These are phyloP conservation scores for Gypsophila paniculata DNA, from an alignment of 179 eudicot genomes.

Conservation along the genomic window DNA sequence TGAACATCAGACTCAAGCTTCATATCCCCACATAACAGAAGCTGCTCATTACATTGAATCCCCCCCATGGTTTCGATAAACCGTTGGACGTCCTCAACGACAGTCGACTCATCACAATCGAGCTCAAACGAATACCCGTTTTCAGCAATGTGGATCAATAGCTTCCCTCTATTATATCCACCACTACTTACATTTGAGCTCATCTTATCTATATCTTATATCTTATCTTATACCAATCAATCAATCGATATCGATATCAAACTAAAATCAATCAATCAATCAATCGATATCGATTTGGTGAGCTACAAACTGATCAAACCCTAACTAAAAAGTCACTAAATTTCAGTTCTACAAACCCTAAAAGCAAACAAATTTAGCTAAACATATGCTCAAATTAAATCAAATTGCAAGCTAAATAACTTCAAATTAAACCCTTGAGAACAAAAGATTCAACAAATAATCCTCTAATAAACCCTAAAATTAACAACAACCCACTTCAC, in stretches of 20 bases:
- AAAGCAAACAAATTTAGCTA: not conserved
- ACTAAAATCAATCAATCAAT: not conserved
- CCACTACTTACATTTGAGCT: slow-evolving; percentile 49
- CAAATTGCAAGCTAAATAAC: slow-evolving; percentile 12
- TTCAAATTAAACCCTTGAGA: slow-evolving; percentile 11
- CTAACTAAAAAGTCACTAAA: not conserved
- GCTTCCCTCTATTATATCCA: slow-evolving; percentile 52
- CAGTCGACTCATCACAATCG: slow-evolving; percentile 65
- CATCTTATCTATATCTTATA: slow-evolving; percentile 37
- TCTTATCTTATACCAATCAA: slow-evolving; percentile 19
- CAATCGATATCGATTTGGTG: not conserved
- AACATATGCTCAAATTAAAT: not conserved
- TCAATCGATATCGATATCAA: slow-evolving; percentile 6
- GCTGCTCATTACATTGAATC: slow-evolving; percentile 68
- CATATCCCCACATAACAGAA: slow-evolving; percentile 74
- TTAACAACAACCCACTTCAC: slow-evolving; percentile 1
- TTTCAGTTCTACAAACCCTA: not conserved
- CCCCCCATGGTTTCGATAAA: slow-evolving; percentile 58
- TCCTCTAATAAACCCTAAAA: slow-evolving; percentile 30
- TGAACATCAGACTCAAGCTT: slow-evolving; percentile 62
- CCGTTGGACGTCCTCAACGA: slow-evolving; percentile 65
- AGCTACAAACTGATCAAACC: not conserved
- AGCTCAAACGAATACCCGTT: slow-evolving; percentile 78
- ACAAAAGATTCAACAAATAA: slow-evolving; percentile 16
- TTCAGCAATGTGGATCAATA: slow-evolving; percentile 78